Base-by-base conservation (phyloP, 1,284 basidiomycete species). In the Apiotrichum brassicae region DNA sequence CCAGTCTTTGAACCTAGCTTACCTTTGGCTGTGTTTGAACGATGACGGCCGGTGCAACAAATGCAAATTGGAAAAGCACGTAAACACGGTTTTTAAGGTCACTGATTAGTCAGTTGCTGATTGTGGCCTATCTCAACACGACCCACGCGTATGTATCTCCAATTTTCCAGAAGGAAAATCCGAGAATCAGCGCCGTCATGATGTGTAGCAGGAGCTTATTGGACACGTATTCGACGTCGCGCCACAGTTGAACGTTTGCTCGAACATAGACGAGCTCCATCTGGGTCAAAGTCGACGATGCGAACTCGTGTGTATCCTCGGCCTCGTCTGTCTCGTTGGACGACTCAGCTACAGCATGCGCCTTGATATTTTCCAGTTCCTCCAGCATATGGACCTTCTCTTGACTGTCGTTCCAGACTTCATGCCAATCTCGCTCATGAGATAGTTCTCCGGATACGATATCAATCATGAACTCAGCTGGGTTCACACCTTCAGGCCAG, bases 391-490 rank as follows among this genome's bases (percentile, higher is more conserved):
- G 51, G 38, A 65, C 61, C 45, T 67, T 65, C 53, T 79, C 73
- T 4, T 71, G 54, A 32, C 67, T 78, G 49, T 71, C 74, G 22
- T 79, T 67, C 85, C 85, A 87, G 14, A 86, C 72, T 46, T 85
- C 78, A 36, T 81, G 80, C 86, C 86, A 89, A 59, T 88, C 84
- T 28, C 47, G 43, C 7, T 35, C 41, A 23, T 77, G 75, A 24
- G 78, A 58, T 25, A 55, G 60, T 19, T 64, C 62, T 16, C 70
- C 68, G 4, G 68, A 69, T 1, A 70, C 66, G 24, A 70, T 57
- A 49, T 67, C 71, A 46, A 74, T 72, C 68, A 74, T 73, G 49
- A 60, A 61, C 52, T 76, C 75, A 54, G 75, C 72, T 6, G 79
- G 78, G 67, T 81, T 81, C 56, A 74, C 76, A 26, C 76, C 74